Evolutionary conservation across 306 rosid genomes (phyloP), one percentile per base, ranked within the genome.

Genomic region (Hylodesmum podocarpum): DNA sequence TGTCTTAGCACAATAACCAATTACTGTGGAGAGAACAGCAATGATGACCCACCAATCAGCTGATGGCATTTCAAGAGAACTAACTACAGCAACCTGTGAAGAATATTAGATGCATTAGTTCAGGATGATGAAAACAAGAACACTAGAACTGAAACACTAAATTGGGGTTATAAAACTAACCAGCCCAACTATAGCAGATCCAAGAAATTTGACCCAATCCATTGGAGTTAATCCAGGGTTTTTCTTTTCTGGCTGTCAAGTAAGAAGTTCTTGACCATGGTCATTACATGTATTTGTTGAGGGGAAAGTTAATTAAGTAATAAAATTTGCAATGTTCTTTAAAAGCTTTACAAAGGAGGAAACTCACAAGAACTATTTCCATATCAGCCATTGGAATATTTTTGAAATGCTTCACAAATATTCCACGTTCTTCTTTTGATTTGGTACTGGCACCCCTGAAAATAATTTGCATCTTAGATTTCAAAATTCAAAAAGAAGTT

Each of bases 181-280:
- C 96, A 95, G 85, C 49, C 99, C 99, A 84, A 95, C 97, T 54
- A 88, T 44, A 75, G 97, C 97, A 78, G 99, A 92, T 44, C 68
- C 88, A 72, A 95, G 85, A 87, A 95, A 92, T 74, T 81, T 92
- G 82, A 91, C 96, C 99, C 99, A 95, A 81, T 95, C 99, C 97
- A 89, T 95, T 81, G 99, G 99, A 82, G 97, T 95, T 82, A 95
- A 88, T 84, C 97, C 99, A 16, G 99, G 97, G 83, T 82, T 95
- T 90, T 88, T 89, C 94, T 92, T 95, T 77, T 92, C 99, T 14
- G 99, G 99, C 99, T 95, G 93, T 66, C 77, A 67, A 67, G 74
- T 75, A 53, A 82, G 74, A 77, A 29, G 75, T 78, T 79, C 29
- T 75, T 55, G 57, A 78, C 31, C 19, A 43, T 54, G 70, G 80